Conservation (phyloP, 2,329 filamentous ascomycete species). For the Penicillium sp. region DNA sequence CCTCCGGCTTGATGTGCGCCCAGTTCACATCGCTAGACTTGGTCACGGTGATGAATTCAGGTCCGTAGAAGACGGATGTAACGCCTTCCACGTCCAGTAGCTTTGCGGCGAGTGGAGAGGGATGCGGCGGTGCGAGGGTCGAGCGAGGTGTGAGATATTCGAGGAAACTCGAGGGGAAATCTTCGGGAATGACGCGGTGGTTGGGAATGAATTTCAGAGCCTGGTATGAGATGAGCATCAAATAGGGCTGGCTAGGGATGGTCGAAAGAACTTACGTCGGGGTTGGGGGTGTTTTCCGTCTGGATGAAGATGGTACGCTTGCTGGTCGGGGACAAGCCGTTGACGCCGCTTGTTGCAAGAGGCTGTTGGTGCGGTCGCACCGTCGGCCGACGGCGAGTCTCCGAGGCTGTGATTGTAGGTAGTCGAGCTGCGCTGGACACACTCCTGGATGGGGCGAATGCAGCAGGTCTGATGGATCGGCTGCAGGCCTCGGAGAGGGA, state of each 20-base stretch:
- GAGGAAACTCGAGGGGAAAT: slow-evolving; percentile 75
- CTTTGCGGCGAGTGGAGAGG: slow-evolving; percentile 86
- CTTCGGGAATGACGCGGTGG: slow-evolving; percentile 77
- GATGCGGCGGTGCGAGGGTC: slow-evolving; percentile 84
- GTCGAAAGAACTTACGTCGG: slow-evolving; percentile 75
- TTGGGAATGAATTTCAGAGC: slow-evolving; percentile 95
- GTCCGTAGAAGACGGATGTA: slow-evolving; percentile 91
- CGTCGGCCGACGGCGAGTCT: slow-evolving; percentile 50
- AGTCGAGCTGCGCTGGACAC: slow-evolving; percentile 50
- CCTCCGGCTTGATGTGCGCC: slow-evolving; percentile 92
- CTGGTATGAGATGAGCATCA: slow-evolving; percentile 37
- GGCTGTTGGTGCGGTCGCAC: slow-evolving; percentile 49
- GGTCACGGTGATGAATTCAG: slow-evolving; percentile 95
- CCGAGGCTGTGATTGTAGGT: slow-evolving; percentile 54
- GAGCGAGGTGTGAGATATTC: slow-evolving; percentile 90
- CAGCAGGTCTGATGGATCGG: slow-evolving; percentile 32
- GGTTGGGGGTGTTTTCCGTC: slow-evolving; percentile 90
- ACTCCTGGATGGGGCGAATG: slow-evolving; percentile 39
- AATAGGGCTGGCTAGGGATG: too few species aligned
- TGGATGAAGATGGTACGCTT: slow-evolving; percentile 93
- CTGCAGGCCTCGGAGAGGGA: slow-evolving; percentile 34
- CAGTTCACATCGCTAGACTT: slow-evolving; percentile 88
- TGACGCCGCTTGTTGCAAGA: slow-evolving; percentile 40
- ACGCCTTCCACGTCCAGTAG: slow-evolving; percentile 94
- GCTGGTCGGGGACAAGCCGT: slow-evolving; percentile 43